These are phyloP conservation scores for Solanum etuberosum DNA, from an alignment of 257 asterid species.

Conservation along the genomic window DNA sequence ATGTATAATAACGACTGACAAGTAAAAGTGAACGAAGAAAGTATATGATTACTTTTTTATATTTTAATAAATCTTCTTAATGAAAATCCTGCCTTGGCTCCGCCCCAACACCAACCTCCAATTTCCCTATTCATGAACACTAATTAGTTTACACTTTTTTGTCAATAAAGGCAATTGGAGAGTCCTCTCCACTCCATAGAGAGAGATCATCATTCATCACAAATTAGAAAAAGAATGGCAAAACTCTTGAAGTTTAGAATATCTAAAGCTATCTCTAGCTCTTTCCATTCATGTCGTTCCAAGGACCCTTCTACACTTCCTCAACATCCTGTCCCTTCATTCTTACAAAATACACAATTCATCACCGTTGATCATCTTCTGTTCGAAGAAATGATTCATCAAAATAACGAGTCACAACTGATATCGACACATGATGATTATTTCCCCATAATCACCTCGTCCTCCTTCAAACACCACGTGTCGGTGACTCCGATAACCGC, in stretches of 20 bases:
- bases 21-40: too few relatives aligned
- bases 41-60: too few relatives aligned
- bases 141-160: neutral
- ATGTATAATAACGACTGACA: too few relatives aligned
- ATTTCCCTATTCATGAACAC: neutral
- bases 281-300: conserved; percentile 56
- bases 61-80: too few relatives aligned
- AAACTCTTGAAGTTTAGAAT: conserved; percentile 38
- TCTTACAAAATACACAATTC: conserved; percentile 2
- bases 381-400: neutral
- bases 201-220: neutral
- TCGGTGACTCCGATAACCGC: neutral
- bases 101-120: neutral
- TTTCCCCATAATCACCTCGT: neutral
- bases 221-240: neutral
- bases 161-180: neutral
- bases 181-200: neutral
- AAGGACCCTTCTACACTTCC: conserved; percentile 52
- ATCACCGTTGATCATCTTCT: neutral
- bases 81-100: neutral
- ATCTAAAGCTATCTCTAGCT: conserved; percentile 31
- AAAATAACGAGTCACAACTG: neutral
- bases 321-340: conserved; percentile 42
- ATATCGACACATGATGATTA: neutral
- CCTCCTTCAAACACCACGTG: neutral